Percentiles rank a stretch among this genome's conserved stretches.
phyloP scores from a whole-genome alignment of 1,139 yeast genomes.

The Spencermartinsiella ligniputridi region DNA sequence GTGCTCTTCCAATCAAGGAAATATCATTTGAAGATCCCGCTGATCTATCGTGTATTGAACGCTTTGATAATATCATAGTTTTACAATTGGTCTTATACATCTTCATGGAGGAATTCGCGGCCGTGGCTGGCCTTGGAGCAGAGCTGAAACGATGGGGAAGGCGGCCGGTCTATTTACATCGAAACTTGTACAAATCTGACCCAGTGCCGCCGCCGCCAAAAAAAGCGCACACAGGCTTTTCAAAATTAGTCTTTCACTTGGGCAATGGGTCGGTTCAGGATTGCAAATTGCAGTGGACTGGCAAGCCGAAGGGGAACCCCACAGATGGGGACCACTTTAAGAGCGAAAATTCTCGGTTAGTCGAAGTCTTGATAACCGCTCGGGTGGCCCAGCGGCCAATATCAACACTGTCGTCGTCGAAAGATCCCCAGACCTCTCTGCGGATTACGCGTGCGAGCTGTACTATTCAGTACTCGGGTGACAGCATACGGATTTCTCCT shows the following conservation, averaged over 20 bases:
- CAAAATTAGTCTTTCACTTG: neutral
- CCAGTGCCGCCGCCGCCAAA: neutral
- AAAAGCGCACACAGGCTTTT: neutral
- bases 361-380: neutral
- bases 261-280: neutral
- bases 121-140: neutral
- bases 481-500: neutral
- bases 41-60: neutral
- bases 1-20: neutral
- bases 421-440: neutral
- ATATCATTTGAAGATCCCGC: neutral
- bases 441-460: neutral
- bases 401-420: neutral
- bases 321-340: neutral
- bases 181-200: neutral
- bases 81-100: too few relatives aligned
- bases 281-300: neutral
- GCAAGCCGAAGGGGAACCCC: neutral
- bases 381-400: neutral
- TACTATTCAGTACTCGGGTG: neutral
- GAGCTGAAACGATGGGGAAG: constrained; percentile 1
- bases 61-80: too few relatives aligned
- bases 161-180: neutral
- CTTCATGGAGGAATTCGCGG: neutral
- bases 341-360: neutral